Evolutionary conservation across 352 stramenopile genomes (phyloP), one percentile per base, ranked within the genome.

Genomic region (Thraustotheca clavata): DNA sequence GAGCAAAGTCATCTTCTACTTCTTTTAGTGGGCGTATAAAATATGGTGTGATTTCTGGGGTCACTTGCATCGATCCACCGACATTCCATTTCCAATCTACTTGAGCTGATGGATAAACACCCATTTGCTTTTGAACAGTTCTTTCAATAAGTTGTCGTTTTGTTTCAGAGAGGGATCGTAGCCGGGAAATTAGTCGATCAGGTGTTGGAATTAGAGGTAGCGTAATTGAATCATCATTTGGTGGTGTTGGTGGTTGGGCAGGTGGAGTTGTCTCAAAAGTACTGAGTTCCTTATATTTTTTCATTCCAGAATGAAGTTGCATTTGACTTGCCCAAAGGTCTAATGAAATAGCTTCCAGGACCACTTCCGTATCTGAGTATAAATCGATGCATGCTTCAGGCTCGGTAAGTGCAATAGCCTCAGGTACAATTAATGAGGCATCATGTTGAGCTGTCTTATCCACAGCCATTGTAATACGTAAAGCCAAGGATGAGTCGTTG

Each of bases 261-360:
- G 22, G 29, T 2, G n/a, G 11, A 6, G 43, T 0, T 90, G 69
- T 59, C 79, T 78, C 26, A 91, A 49, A 31, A 91, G 81, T n/a
- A n/a, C n/a, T n/a, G 43, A 24, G 43, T 31, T 52, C 43, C 49
- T 90, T 69, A 24, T 71, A 73, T 24, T 90, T 68, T 4, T 81
- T 80, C 12, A 91, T 67, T 55, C 89, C 91, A 12, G 86, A 91
- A 18, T 77, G 80, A 55, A 91, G 91, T 71, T 92, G 91, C 38
- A 93, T 72, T 24, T 87, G 84, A 11, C 79, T 82, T 49, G 88
- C 78, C 76, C 80, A 94, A 59, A 94, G 88, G 60, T 92, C 82
- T 73, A 87, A 90, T 14, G 86, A 86, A 43, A 94, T 94, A 2
- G 86, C 86, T 70, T 94, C 86, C 11, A 94, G 47, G 2, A 94